These are phyloP conservation scores for Trichosporon ovoides DNA, from an alignment of 1,284 basidiomycete genomes.

Conservation along the genomic window DNA sequence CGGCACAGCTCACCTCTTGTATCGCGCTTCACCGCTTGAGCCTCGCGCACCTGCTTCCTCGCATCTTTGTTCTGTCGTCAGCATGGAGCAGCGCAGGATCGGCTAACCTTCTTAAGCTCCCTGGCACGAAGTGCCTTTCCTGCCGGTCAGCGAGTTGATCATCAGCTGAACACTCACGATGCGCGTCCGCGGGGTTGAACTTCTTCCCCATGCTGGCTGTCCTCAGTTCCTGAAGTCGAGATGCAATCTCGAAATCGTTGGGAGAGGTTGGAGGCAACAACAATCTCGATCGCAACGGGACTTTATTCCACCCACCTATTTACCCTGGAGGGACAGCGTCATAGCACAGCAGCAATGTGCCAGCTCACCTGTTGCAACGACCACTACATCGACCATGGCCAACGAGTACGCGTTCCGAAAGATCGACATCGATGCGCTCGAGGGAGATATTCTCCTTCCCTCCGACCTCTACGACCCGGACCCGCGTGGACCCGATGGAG, in stretches of 20 bases:
- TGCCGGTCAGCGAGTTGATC: constrained; percentile 34
- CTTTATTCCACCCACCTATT: constrained; percentile 10
- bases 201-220: constrained; percentile 36
- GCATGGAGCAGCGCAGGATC: not conserved
- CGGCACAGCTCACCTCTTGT: constrained; percentile 61
- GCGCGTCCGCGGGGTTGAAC: constrained; percentile 78
- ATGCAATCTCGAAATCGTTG: too few relatives aligned
- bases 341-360: constrained; percentile 5
- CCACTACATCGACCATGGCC: constrained; percentile 53
- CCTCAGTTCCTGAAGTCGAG: not conserved
- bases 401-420: constrained; percentile 69
- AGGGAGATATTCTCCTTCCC: constrained; percentile 83
- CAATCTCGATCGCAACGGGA: not conserved
- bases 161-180: constrained; percentile 52
- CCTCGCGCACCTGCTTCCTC: constrained; percentile 69
- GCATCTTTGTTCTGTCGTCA: constrained; percentile 69
- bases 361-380: not conserved
- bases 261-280: not conserved
- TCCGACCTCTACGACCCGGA: constrained; percentile 83
- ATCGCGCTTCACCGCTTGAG: constrained; percentile 79
- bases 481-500: constrained; percentile 68
- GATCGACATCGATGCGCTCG: constrained; percentile 80
- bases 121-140: constrained; percentile 82
- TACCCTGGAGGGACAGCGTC: constrained; percentile 10
- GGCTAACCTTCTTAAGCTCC: constrained; percentile 76